phyloP scores from a whole-genome alignment of 2,329 filamentous ascomycete species.

The Pestalotiopsis sp. region DNA sequence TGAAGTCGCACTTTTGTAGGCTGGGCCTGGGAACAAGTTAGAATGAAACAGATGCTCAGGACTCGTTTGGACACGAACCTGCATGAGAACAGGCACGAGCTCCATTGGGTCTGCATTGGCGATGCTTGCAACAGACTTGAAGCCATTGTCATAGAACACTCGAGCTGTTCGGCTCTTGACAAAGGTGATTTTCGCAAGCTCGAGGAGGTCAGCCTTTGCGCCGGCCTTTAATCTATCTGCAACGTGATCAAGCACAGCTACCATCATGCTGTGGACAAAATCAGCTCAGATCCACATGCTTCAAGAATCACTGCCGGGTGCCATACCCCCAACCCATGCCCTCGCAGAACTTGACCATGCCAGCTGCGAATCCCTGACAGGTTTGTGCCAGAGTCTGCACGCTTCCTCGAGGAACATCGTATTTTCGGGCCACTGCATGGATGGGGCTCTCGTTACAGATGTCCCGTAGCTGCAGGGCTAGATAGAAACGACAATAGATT shows the following conservation, averaged over 20 bases:
- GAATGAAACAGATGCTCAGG: neutral
- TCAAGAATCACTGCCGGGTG: neutral
- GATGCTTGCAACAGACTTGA: constrained; percentile 67
- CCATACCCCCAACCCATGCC: constrained; percentile 72
- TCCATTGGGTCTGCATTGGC: constrained; percentile 71
- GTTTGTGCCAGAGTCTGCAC: constrained; percentile 75
- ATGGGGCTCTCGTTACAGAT: constrained; percentile 77
- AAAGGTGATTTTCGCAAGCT: constrained; percentile 71
- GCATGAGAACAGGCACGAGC: constrained; percentile 71
- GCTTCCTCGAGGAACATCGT: constrained; percentile 68
- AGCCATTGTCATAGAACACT: constrained; percentile 77
- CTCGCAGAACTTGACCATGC: constrained; percentile 79
- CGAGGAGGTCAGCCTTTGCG: constrained; percentile 70
- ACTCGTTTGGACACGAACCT: constrained; percentile 46
- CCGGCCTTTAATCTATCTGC: constrained; percentile 74
- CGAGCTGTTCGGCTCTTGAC: constrained; percentile 77
- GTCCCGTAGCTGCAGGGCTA: constrained; percentile 77
- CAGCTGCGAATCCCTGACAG: constrained; percentile 77
- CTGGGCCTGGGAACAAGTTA: constrained; percentile 54
- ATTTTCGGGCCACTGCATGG: constrained; percentile 70
- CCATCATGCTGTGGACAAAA: constrained; percentile 57
- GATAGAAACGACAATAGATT: constrained; percentile 73
- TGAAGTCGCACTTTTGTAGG: constrained; percentile 64
- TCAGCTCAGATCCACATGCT: neutral
- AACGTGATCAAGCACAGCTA: constrained; percentile 74